Percentiles rank a stretch among this genome's conserved stretches.
Evolutionary conservation across 257 asterid species (phyloP).

Genomic region (Solanum virginianum): DNA sequence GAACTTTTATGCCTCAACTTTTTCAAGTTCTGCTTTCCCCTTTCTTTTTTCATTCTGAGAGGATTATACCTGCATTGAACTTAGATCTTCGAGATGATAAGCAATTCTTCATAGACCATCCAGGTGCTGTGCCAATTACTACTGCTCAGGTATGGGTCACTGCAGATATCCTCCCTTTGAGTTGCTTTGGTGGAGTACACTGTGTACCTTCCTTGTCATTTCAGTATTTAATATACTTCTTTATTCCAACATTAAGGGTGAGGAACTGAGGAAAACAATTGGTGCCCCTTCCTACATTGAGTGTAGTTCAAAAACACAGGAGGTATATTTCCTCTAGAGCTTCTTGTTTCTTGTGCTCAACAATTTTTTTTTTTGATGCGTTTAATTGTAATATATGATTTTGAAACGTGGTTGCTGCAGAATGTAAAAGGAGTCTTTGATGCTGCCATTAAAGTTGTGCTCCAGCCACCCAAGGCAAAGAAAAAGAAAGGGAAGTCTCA

Average conservation of each 20-base stretch:
- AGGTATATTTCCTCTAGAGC: background rate
- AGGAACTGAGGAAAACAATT: slow-evolving; percentile 16
- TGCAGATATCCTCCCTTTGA: background rate
- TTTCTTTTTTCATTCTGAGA: background rate
- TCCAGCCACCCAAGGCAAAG: slow-evolving; percentile 20
- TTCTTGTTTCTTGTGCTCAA: background rate
- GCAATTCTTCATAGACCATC: slow-evolving; percentile 30
- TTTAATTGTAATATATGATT: background rate
- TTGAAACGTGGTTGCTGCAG: background rate
- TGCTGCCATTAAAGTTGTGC: slow-evolving; percentile 24
- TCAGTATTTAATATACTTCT: background rate
- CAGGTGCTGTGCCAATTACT: slow-evolving; percentile 34
- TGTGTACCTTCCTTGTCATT: background rate
- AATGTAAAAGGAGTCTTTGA: slow-evolving; percentile 21
- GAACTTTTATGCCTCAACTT: background rate
- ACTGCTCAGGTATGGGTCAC: slow-evolving; percentile 23
- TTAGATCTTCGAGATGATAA: slow-evolving; percentile 38
- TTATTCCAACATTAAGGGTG: slow-evolving; percentile 5
- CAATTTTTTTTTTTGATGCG: background rate
- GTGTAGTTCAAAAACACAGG: slow-evolving; percentile 23
- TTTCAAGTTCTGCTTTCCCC: background rate
- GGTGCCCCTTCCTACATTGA: slow-evolving; percentile 16
- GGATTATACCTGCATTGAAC: background rate
- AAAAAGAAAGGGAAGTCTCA: slow-evolving; percentile 17
- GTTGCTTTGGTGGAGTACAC: background rate